Base-by-base conservation (phyloP, 2,329 filamentous ascomycete genomes). In the Apiospora phragmitis region DNA sequence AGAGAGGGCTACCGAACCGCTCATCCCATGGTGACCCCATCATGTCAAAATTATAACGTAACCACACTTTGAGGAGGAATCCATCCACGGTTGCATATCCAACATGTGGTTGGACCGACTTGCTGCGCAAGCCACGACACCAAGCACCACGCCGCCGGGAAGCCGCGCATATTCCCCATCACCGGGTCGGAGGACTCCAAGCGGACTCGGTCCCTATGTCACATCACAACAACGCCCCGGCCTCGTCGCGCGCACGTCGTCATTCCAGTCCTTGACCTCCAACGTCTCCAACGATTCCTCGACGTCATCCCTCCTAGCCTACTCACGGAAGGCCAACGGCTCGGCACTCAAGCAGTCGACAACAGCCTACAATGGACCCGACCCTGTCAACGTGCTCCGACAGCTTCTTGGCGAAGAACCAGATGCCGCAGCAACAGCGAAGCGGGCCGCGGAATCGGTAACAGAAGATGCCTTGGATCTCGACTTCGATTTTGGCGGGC, bases 81-180 rank as follows among this genome's bases (percentile, higher is more conserved):
- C 32, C 21, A 62, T 62, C 21, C 55, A 18, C 55, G n/a, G 18
- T n/a, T 38, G 55, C 55, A 18, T 21, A n/a, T 69, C 72, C 77
- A 82, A 77, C 77, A 97, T 97, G 94, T 97, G 94, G 94, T 90
- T 97, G 79, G 94, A 97, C 84, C 92, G 94, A 80, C 90, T 97
- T 74, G 91, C 92, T 74, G 90, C 88, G 76, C 91, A 92, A 81
- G 88, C 91, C 70, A 90, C 88, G 73, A 89, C 90, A 71, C 88
- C 90, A n/a, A 75, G 78, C 38, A 70, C 82, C 72, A 78, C 78
- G 70, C 85, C 90, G 78, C 84, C 90, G 72, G 86, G 87, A 71
- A 90, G 88, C 79, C 90, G 94, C 79, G 85, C 91, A 67, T 92
- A 90, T 78, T 94, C 94, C 73, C 92, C 93, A 66, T 87, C 91